Conservation (phyloP, 768 basidiomycete genomes). For the Punctularia strigosozonata region DNA sequence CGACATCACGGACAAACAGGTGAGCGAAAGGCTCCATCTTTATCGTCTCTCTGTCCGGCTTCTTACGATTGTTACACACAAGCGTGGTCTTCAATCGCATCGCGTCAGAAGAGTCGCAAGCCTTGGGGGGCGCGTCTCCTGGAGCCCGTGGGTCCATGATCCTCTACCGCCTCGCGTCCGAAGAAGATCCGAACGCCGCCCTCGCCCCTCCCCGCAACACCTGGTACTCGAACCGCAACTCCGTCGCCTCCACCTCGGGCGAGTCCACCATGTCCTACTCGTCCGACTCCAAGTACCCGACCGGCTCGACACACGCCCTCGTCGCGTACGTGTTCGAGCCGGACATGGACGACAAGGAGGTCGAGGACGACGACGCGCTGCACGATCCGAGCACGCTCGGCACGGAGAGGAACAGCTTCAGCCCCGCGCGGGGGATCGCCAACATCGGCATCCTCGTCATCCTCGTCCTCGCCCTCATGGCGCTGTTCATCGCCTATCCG, state of each 20-base stretch:
- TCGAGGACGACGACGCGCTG: slow-evolving; percentile 61
- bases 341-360: slow-evolving; percentile 37
- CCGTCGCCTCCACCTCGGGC: slow-evolving; percentile 38
- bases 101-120: slow-evolving; percentile 32
- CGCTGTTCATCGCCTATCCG: slow-evolving; percentile 77
- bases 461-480: slow-evolving; percentile 49
- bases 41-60: slow-evolving; percentile 23
- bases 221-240: slow-evolving; percentile 19
- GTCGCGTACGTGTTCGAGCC: slow-evolving; percentile 69
- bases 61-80: no score
- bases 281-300: slow-evolving; percentile 58
- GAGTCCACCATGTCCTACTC: slow-evolving; percentile 38
- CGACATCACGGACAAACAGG: no score
- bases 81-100: slow-evolving; percentile 31
- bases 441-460: slow-evolving; percentile 63
- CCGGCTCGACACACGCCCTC: slow-evolving; percentile 23
- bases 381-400: slow-evolving; percentile 41
- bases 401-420: slow-evolving; percentile 25
- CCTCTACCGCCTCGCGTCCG: slow-evolving; percentile 46
- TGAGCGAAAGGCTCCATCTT: no score
- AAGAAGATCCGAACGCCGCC: slow-evolving; percentile 20
- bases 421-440: slow-evolving; percentile 36
- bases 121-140: slow-evolving; percentile 19
- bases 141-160: slow-evolving; percentile 47
- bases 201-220: slow-evolving; percentile 22